Percentiles rank a stretch among this genome's conserved stretches.
Evolutionary conservation across 2,329 filamentous ascomycete genomes (phyloP).

Genomic region (Penicillium decumbens): DNA sequence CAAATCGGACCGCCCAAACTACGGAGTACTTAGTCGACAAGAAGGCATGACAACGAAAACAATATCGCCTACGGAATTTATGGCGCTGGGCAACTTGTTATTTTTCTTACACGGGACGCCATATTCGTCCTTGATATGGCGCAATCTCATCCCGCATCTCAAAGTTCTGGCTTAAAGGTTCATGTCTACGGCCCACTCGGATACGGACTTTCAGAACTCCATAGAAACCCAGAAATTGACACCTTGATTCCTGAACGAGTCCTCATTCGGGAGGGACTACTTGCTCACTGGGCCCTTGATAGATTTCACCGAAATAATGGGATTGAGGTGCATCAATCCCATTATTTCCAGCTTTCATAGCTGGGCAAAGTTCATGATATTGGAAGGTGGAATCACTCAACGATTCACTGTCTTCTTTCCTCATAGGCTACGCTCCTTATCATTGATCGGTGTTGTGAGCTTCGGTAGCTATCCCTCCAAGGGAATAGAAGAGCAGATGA

Average conservation of each 20-base stretch:
- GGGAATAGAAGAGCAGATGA: slow-evolving; percentile 31
- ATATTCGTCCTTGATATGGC: slow-evolving; percentile 35
- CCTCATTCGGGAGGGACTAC: slow-evolving; percentile 25
- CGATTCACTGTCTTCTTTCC: slow-evolving; percentile 25
- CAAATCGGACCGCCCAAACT: background rate
- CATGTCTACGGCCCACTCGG: slow-evolving; percentile 33
- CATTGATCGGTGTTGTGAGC: slow-evolving; percentile 30
- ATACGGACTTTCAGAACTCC: slow-evolving; percentile 32
- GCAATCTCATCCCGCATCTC: slow-evolving; percentile 24
- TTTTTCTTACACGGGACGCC: slow-evolving; percentile 34
- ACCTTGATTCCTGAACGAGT: slow-evolving; percentile 36
- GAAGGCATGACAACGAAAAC: slow-evolving; percentile 7
- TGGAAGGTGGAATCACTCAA: slow-evolving; percentile 30
- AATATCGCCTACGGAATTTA: slow-evolving; percentile 29
- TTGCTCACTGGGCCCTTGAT: slow-evolving; percentile 26
- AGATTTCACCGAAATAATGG: slow-evolving; percentile 12
- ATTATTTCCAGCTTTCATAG: too few species aligned
- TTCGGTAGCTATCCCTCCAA: slow-evolving; percentile 36
- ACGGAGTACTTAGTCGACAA: background rate
- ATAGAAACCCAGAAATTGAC: slow-evolving; percentile 26
- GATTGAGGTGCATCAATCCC: too few species aligned
- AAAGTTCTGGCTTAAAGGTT: slow-evolving; percentile 22
- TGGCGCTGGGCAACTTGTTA: slow-evolving; percentile 24
- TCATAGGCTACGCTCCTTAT: slow-evolving; percentile 23
- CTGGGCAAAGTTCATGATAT: slow-evolving; percentile 26